A percentile compares a stretch with the other conserved stretches of the same genome.
Evolutionary conservation across 1,284 basidiomycete genomes (phyloP).

Genomic region (Malassezia psittaci): DNA sequence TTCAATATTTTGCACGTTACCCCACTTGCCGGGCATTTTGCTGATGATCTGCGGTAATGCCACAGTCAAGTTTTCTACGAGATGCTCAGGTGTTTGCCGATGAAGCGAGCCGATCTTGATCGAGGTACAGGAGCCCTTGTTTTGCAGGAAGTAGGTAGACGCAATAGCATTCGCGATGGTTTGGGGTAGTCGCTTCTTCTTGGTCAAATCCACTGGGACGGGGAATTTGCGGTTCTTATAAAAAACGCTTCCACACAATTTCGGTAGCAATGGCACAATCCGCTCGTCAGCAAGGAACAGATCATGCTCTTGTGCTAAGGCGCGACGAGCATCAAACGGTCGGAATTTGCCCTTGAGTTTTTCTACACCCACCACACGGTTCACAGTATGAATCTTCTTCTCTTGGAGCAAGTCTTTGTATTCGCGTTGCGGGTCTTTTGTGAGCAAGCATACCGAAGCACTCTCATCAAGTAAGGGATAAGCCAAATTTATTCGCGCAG

Average conservation of each 20-base stretch:
- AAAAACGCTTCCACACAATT: conserved; percentile 76
- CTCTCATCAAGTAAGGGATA: conserved; percentile 74
- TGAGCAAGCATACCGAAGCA: conserved; percentile 72
- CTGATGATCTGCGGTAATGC: conserved; percentile 67
- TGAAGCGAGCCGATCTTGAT: conserved; percentile 68
- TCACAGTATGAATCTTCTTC: conserved; percentile 73
- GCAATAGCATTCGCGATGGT: conserved; percentile 82
- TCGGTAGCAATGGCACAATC: conserved; percentile 74
- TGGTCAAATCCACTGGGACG: conserved; percentile 71
- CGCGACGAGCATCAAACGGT: conserved; percentile 72
- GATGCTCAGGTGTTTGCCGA: conserved; percentile 62
- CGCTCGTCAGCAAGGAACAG: conserved; percentile 88
- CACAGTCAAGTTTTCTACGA: conserved; percentile 66
- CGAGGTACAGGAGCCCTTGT: conserved; percentile 48
- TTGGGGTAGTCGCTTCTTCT: conserved; percentile 70
- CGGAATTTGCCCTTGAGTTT: conserved; percentile 48
- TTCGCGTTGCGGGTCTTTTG: conserved; percentile 86
- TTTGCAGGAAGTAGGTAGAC: conserved; percentile 78
- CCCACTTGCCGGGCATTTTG: conserved; percentile 68
- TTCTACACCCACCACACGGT: conserved; percentile 73
- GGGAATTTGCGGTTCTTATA: conserved; percentile 89
- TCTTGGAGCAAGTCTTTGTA: conserved; percentile 82
- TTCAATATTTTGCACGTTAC: conserved; percentile 77
- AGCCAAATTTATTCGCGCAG: conserved; percentile 55
- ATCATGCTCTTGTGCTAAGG: conserved; percentile 76